Percentiles rank a stretch among this genome's conserved stretches.
Evolutionary conservation across 2,329 filamentous ascomycete species (phyloP).

Genomic region (Fusarium metavorans): DNA sequence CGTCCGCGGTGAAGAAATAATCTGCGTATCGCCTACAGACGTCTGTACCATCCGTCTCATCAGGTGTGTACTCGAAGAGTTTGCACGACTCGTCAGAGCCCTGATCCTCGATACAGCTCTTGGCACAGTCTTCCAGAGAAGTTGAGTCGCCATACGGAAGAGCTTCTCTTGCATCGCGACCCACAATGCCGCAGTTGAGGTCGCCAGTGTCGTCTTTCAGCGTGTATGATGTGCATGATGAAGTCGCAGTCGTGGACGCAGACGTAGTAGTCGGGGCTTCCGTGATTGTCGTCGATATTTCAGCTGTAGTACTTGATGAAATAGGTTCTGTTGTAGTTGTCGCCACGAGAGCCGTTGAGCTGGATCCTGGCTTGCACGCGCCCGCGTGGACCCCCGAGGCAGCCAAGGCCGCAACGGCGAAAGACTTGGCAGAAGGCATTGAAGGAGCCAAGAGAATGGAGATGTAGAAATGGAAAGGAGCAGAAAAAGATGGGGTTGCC

Average conservation of each 20-base stretch:
- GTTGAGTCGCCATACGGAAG: neutral
- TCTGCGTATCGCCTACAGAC: constrained; percentile 12
- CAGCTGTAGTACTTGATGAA: neutral
- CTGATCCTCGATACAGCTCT: neutral
- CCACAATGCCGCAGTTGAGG: neutral
- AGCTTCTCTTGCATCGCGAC: neutral
- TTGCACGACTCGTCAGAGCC: neutral
- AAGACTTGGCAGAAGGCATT: constrained; percentile 24
- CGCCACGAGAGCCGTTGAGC: neutral
- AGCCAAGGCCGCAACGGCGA: constrained; percentile 21
- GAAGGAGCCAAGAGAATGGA: neutral
- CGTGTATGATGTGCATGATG: neutral
- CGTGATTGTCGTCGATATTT: neutral
- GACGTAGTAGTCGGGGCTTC: neutral
- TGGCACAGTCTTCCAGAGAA: neutral
- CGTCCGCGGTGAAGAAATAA: neutral
- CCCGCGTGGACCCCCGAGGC: constrained; percentile 10
- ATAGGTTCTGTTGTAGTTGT: neutral
- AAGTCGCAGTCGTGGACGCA: neutral
- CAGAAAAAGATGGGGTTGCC: neutral
- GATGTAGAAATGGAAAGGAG: neutral
- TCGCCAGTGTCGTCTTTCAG: neutral
- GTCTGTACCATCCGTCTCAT: neutral
- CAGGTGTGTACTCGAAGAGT: neutral
- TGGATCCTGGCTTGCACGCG: neutral